phyloP scores from a whole-genome alignment of 495 filamentous ascomycete species.

The Mytilinidion resinicola region DNA sequence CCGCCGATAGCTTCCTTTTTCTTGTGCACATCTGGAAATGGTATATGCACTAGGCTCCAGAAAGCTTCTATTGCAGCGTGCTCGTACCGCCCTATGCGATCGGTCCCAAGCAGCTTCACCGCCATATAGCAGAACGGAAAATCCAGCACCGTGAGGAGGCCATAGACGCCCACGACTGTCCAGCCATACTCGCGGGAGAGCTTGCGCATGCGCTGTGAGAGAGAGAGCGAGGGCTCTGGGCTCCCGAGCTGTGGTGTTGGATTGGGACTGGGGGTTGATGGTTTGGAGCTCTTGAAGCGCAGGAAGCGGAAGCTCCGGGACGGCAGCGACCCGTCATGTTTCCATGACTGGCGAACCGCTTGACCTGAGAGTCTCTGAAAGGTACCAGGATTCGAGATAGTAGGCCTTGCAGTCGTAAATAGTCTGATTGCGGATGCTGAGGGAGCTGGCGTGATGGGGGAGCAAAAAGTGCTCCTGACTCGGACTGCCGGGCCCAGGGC shows the following conservation, averaged over 20 bases:
- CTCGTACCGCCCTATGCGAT: conserved; percentile 66
- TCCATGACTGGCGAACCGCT: neutral
- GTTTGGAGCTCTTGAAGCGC: conserved; percentile 27
- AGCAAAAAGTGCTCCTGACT: too few relatives aligned
- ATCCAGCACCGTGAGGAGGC: conserved; percentile 73
- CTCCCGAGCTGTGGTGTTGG: conserved; percentile 32
- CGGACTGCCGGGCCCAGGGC: too few relatives aligned
- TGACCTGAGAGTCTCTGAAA: neutral
- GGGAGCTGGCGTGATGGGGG: too few relatives aligned
- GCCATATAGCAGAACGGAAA: conserved; percentile 93
- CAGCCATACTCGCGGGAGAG: conserved; percentile 94
- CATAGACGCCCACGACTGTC: conserved; percentile 86
- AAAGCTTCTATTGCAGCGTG: conserved; percentile 36
- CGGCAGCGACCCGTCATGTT: neutral
- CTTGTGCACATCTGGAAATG: conserved; percentile 33
- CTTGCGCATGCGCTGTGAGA: conserved; percentile 67
- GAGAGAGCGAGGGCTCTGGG: conserved; percentile 38
- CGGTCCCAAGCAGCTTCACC: conserved; percentile 74
- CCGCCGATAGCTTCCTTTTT: conserved; percentile 8
- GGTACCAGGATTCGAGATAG: neutral
- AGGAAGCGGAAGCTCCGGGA: conserved; percentile 17
- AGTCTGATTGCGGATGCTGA: too few relatives aligned
- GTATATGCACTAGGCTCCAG: conserved; percentile 45
- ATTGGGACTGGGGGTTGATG: conserved; percentile 17
- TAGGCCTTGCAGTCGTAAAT: neutral